Evolutionary conservation across 179 eudicot genomes (phyloP).

Genomic region (Beta corolliflora): DNA sequence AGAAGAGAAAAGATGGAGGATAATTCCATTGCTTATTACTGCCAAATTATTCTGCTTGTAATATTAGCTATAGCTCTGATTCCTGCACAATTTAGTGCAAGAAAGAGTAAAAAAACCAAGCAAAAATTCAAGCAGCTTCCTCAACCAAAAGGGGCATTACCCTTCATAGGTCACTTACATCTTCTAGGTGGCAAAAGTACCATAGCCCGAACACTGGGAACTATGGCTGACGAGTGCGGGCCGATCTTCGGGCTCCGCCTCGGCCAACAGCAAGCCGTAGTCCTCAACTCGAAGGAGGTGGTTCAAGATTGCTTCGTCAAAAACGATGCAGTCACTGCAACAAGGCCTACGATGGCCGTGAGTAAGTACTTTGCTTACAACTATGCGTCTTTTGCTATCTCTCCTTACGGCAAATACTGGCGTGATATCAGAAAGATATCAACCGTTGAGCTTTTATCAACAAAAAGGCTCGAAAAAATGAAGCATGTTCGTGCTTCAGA

Average conservation of each 20-base stretch:
- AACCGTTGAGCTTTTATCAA: slow-evolving; percentile 33
- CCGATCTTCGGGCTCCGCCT: slow-evolving; percentile 37
- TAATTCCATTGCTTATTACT: background rate
- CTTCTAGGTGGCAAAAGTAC: slow-evolving; percentile 32
- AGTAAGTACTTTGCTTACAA: slow-evolving; percentile 33
- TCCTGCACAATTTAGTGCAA: background rate
- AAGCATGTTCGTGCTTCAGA: slow-evolving; percentile 32
- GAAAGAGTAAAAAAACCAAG: background rate
- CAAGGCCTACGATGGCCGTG: slow-evolving; percentile 33
- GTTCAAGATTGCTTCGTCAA: slow-evolving; percentile 36
- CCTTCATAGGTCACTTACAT: slow-evolving; percentile 47
- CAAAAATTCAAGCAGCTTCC: slow-evolving; percentile 25
- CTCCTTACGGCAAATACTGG: slow-evolving; percentile 47
- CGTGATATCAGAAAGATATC: slow-evolving; percentile 38
- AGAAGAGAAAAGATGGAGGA: background rate
- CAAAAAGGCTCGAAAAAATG: slow-evolving; percentile 30
- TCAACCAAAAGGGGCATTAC: slow-evolving; percentile 43
- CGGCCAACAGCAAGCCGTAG: slow-evolving; percentile 28
- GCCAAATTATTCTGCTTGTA: background rate
- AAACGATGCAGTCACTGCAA: slow-evolving; percentile 31
- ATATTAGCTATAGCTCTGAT: background rate
- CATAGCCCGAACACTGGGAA: slow-evolving; percentile 39
- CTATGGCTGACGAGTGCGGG: slow-evolving; percentile 41
- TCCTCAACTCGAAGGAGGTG: slow-evolving; percentile 35
- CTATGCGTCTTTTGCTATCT: slow-evolving; percentile 23